Evolutionary conservation across 345 rosid genomes (phyloP), one percentile per base, ranked within the genome.

Genomic region (Raphanus raphanistrum): DNA sequence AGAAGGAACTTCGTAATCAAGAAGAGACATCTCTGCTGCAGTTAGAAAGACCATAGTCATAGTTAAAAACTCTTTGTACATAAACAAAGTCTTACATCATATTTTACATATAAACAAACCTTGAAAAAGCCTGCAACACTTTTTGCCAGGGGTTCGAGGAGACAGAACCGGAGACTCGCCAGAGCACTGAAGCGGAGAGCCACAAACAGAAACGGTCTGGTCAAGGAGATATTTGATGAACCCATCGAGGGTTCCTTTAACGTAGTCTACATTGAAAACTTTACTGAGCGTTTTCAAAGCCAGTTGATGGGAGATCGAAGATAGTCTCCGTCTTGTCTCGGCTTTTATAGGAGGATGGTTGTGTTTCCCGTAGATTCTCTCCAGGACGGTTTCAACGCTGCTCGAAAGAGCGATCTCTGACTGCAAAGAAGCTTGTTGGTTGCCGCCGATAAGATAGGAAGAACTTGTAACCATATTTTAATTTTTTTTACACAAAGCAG

Each of bases 351-450:
- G 86, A n/a, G 38, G 76, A 45, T 31, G 63, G 0, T 63, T 58
- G 76, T 85, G 86, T 43, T 82, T 80, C 0, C 0, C 10, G 57
- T 87, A 87, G 8, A 92, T 88, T 64, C n/a, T 65, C 3, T 11
- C 28, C 2, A 92, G 77, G 12, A 69, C 13, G 1, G 65, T 68
- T 76, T 89, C 90, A 9, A 87, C 84, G 0, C 79, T 33, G 9
- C 2, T 66, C 52, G 88, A 82, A 9, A 87, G 83, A 60, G 8
- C 25, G 52, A 79, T 67, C 63, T 15, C 65, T 55, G 72, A 8
- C 17, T 61, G 81, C 26, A 31, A 26, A 11, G 80, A 64, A 58
- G 65, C 57, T 50, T 50, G 55, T 50, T 50, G 55, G 3, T 50
- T n/a, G 21, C 21, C 7, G 17, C 55, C 1, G 55, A 50, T 50